Conservation (phyloP, 2,329 filamentous ascomycete genomes). For the Dendryphion nanum region DNA sequence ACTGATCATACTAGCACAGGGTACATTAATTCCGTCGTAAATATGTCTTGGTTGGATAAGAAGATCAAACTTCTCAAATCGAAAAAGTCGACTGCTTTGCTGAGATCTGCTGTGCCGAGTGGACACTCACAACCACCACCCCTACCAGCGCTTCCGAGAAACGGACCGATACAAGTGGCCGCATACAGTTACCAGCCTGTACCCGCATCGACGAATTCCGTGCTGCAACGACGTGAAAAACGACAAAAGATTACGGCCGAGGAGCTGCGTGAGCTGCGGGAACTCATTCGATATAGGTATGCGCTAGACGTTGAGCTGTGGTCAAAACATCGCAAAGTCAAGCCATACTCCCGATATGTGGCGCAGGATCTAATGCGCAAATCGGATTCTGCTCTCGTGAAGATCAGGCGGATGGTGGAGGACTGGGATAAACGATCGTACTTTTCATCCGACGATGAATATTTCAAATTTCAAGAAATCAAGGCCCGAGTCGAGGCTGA, state of each 20-base stretch:
- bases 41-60: too few species aligned
- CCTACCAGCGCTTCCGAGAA: too few species aligned
- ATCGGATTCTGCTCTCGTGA: conserved; percentile 11
- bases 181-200: too few species aligned
- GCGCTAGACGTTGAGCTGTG: conserved; percentile 14
- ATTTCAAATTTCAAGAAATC: conserved; percentile 10
- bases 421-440: conserved; percentile 12
- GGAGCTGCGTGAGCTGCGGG: conserved; percentile 12
- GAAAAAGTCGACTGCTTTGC: too few species aligned
- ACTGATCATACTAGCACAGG: too few species aligned
- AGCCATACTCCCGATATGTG: conserved; percentile 4
- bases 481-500: conserved; percentile 7
- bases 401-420: conserved; percentile 5
- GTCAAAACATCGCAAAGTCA: conserved; percentile 10
- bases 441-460: conserved; percentile 7
- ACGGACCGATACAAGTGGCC: too few species aligned
- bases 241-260: conserved; percentile 9
- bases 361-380: conserved; percentile 11
- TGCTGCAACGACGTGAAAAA: conserved; percentile 1
- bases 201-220: too few species aligned
- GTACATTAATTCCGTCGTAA: too few species aligned
- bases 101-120: too few species aligned
- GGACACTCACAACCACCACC: too few species aligned
- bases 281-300: conserved; percentile 15
- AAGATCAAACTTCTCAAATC: too few species aligned